Conservation (phyloP, 1,139 yeast species). For the Candida frijolesensis region DNA sequence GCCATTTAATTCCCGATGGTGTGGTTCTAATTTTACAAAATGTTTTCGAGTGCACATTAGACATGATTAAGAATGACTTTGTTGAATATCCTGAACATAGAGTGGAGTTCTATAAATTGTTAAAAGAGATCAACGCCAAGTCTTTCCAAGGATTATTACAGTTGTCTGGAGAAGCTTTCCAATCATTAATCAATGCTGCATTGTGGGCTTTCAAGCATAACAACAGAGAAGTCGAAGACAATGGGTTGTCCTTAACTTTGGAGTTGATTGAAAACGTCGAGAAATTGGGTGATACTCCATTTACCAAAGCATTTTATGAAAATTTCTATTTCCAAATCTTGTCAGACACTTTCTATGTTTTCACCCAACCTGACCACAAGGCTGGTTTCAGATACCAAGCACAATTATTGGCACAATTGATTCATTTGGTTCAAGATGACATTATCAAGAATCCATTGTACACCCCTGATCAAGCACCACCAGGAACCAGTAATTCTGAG, state of each 20-base stretch:
- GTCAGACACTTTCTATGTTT: constrained; percentile 88
- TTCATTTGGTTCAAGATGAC: constrained; percentile 79
- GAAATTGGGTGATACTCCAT: constrained; percentile 70
- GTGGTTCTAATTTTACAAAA: constrained; percentile 85
- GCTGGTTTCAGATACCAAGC: constrained; percentile 93
- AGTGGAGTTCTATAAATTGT: constrained; percentile 88
- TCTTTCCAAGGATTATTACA: constrained; percentile 85
- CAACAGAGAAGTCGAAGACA: constrained; percentile 91
- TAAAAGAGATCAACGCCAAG: constrained; percentile 82
- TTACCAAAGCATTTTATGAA: constrained; percentile 84
- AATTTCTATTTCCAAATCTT: constrained; percentile 87
- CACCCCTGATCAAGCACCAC: constrained; percentile 70
- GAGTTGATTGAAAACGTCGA: constrained; percentile 90
- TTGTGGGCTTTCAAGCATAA: constrained; percentile 98
- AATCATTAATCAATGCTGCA: constrained; percentile 87
- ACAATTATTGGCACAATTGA: constrained; percentile 77
- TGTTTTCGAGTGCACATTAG: constrained; percentile 91
- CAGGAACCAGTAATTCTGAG: constrained; percentile 78
- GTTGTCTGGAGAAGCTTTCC: constrained; percentile 91
- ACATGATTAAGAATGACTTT: constrained; percentile 93
- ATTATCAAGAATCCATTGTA: constrained; percentile 79
- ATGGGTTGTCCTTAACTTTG: constrained; percentile 78
- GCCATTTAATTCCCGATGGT: constrained; percentile 86
- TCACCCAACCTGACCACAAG: constrained; percentile 97
- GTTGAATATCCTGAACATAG: constrained; percentile 98